Evolutionary conservation across 2,329 filamentous ascomycete genomes (phyloP).

Genomic region (Pseudogymnoascus sp.): DNA sequence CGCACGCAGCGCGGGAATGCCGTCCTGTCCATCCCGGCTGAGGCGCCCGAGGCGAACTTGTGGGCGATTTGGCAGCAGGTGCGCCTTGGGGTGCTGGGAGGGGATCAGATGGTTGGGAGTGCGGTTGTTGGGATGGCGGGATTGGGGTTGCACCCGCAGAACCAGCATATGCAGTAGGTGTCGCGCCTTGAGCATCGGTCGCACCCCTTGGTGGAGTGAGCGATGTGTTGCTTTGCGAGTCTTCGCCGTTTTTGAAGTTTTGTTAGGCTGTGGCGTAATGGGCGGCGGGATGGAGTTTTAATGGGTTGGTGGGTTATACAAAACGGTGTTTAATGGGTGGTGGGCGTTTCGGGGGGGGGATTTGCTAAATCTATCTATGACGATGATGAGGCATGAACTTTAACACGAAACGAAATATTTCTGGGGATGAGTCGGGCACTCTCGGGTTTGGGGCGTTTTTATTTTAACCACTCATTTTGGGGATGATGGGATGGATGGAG

Average conservation of each 20-base stretch:
- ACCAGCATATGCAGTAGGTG: neutral
- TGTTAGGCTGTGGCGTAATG: neutral
- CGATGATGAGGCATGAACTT: neutral
- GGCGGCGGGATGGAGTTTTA: neutral
- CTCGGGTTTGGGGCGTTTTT: neutral
- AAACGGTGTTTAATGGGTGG: neutral
- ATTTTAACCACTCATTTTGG: neutral
- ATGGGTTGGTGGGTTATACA: neutral
- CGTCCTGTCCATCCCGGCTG: neutral
- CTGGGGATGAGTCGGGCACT: neutral
- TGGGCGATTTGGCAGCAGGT: neutral
- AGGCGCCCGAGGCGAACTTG: neutral
- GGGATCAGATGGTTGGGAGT: neutral
- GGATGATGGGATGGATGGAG: neutral
- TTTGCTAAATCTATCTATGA: neutral
- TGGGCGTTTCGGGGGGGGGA: neutral
- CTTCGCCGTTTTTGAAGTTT: neutral
- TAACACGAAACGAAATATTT: neutral
- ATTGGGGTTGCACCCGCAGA: neutral
- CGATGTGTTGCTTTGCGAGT: neutral
- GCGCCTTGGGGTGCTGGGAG: neutral
- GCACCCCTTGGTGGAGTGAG: neutral
- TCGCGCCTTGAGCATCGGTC: neutral
- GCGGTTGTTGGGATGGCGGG: neutral
- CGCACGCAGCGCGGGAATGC: slow-evolving; percentile 28